Base-by-base conservation (phyloP, 176 grass and related monocot species). In the Phoenix dactylifera region DNA sequence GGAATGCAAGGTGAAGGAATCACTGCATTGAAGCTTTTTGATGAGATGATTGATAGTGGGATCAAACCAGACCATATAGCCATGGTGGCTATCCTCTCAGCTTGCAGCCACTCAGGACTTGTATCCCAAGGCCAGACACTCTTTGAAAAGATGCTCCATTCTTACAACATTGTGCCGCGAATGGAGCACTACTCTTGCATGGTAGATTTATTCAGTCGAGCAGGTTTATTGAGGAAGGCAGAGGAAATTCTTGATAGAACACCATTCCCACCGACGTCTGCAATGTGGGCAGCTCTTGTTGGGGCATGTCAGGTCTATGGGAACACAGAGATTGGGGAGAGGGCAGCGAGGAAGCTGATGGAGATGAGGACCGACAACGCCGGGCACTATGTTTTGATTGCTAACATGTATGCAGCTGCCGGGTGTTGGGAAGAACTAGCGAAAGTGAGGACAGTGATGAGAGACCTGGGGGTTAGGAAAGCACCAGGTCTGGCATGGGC, bases 171-270 rank as follows among this genome's bases (percentile, higher is more conserved):
- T 54, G 52, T 15, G 44, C 70, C 25, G 10, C 26, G 14, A 55
- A 7, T 73, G 18, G 70, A 73, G 19, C 70, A 73, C 48, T 73
- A 35, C 26, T 73, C 70, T 73, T 63, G 70, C 26, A 63, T 73
- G 15, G 59, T 73, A 4, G 59, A 73, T 62, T 54, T 73, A 25
- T 73, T 63, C 26, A 54, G 70, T 55, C 50, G 57, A 4, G 59
- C 70, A 56, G 70, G 70, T 55, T 60, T 72, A 5, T 15, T 62
- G 7, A 39, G 16, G 58, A 72, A 48, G 50, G 70, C 58, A 48
- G 70, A 63, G 55, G 59, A 72, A 6, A 19, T 72, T 24, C 53
- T 72, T 51, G 51, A 24, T 32, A 32, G 51, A 59, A 72, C 62
- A 26, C 50, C 59, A 5, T 15, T 72, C 5, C 48, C 54, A 51